phyloP scores from a whole-genome alignment of 2,329 filamentous ascomycete species.

The Truncatella angustata region DNA sequence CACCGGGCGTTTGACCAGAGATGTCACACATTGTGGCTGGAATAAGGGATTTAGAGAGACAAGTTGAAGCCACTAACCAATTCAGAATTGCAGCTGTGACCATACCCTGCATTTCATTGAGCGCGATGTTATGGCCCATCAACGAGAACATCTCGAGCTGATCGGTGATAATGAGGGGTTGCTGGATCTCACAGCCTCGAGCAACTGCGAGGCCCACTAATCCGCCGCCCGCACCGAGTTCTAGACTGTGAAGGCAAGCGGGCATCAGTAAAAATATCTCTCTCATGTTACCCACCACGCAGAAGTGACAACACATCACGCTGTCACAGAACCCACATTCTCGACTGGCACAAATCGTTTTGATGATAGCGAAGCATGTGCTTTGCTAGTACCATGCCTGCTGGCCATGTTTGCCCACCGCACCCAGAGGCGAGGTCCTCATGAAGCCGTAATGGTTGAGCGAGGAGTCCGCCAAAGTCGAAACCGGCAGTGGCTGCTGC shows the following conservation, averaged over 20 bases:
- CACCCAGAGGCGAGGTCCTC: constrained; percentile 88
- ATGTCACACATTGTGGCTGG: background rate
- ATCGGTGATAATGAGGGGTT: constrained; percentile 78
- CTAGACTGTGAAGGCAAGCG: constrained; percentile 44
- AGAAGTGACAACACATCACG: background rate
- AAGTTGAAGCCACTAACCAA: constrained; percentile 57
- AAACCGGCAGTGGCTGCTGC: constrained; percentile 48
- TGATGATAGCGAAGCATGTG: constrained; percentile 78
- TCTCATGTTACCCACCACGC: background rate
- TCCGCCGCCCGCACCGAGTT: constrained; percentile 89
- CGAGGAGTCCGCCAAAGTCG: constrained; percentile 73
- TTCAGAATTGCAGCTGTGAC: constrained; percentile 73
- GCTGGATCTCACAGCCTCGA: constrained; percentile 50
- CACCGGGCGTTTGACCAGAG: background rate
- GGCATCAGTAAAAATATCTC: constrained; percentile 1
- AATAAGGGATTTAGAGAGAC: background rate
- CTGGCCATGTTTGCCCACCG: constrained; percentile 92
- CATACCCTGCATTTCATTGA: constrained; percentile 67
- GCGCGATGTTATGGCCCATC: constrained; percentile 82
- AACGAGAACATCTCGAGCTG: constrained; percentile 80
- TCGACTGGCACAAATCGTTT: constrained; percentile 60
- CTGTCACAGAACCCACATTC: constrained; percentile 61
- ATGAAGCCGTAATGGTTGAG: constrained; percentile 68
- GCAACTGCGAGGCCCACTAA: constrained; percentile 71
- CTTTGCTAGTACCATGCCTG: constrained; percentile 82